These are phyloP conservation scores for Neurospora sp. DNA, from an alignment of 495 filamentous ascomycete genomes.

Conservation along the genomic window DNA sequence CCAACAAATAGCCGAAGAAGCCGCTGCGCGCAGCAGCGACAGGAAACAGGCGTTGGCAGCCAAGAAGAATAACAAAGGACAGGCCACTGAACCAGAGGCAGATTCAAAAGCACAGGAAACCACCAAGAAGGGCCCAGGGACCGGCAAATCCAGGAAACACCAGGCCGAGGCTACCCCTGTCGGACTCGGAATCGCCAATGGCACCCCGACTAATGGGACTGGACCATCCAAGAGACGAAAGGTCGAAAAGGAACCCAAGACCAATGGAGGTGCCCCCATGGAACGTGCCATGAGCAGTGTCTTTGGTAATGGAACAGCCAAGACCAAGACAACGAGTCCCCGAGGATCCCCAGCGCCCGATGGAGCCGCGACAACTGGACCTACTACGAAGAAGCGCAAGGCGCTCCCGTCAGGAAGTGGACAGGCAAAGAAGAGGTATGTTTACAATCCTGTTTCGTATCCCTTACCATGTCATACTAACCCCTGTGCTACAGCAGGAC, in stretches of 20 bases:
- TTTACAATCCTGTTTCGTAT: not conserved
- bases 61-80: conserved; percentile 56
- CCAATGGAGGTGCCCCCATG: conserved; percentile 46
- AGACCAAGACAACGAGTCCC: conserved; percentile 45
- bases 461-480: not conserved
- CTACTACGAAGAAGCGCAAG: conserved; percentile 52
- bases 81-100: conserved; percentile 39
- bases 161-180: conserved; percentile 40
- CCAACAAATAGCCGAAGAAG: conserved; percentile 66
- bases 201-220: conserved; percentile 32
- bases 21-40: conserved; percentile 66
- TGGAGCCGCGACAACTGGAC: conserved; percentile 4
- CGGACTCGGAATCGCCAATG: conserved; percentile 44
- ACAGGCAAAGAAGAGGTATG: conserved; percentile 63
- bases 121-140: conserved; percentile 48
- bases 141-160: conserved; percentile 53
- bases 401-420: conserved; percentile 52
- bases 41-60: conserved; percentile 69
- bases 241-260: conserved; percentile 51
- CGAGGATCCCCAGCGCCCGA: conserved; percentile 55
- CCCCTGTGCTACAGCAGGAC: conserved; percentile 13
- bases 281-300: conserved; percentile 62
- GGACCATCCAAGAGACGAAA: conserved; percentile 64
- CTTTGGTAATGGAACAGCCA: conserved; percentile 38
- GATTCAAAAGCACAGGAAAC: conserved; percentile 33